phyloP scores from a whole-genome alignment of 1,284 basidiomycete species.

The Gomphus bonarii region DNA sequence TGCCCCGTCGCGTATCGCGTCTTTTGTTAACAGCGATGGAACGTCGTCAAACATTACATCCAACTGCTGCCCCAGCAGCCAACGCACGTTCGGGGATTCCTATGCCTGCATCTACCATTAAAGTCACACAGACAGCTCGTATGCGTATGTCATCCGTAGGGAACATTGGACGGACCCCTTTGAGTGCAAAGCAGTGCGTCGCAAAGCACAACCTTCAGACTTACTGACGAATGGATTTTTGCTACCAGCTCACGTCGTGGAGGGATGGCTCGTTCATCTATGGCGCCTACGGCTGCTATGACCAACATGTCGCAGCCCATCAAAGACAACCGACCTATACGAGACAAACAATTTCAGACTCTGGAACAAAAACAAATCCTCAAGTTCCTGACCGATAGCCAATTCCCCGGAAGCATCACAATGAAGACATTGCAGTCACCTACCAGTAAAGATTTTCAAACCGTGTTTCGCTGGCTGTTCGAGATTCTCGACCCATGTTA shows the following conservation, averaged over 20 bases:
- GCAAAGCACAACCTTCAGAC: conserved; percentile 1
- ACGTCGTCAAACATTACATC: conserved; percentile 50
- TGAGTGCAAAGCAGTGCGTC: conserved; percentile 44
- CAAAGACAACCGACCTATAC: conserved; percentile 68
- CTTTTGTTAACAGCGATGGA: conserved; percentile 28
- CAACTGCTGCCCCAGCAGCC: conserved; percentile 37
- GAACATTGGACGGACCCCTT: conserved; percentile 61
- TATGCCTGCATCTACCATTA: conserved; percentile 47
- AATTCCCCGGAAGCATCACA: conserved; percentile 47
- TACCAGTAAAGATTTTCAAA: conserved; percentile 72
- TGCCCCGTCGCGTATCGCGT: background rate
- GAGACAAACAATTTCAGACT: conserved; percentile 59
- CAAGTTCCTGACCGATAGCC: conserved; percentile 50
- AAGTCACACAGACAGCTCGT: conserved; percentile 39
- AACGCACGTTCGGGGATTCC: conserved; percentile 40
- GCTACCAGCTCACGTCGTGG: conserved; percentile 52
- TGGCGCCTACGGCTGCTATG: conserved; percentile 26
- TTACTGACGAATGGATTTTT: conserved; percentile 3
- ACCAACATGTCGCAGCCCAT: conserved; percentile 37
- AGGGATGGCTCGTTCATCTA: conserved; percentile 33
- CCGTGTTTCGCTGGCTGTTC: conserved; percentile 72
- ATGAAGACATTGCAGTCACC: conserved; percentile 61
- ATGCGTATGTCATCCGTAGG: conserved; percentile 63
- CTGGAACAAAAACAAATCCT: conserved; percentile 69
- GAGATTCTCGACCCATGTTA: conserved; percentile 60